A percentile compares a stretch with the other conserved stretches of the same genome.
phyloP scores from a whole-genome alignment of 495 filamentous ascomycete species.

The Lasiosphaeria ovina region DNA sequence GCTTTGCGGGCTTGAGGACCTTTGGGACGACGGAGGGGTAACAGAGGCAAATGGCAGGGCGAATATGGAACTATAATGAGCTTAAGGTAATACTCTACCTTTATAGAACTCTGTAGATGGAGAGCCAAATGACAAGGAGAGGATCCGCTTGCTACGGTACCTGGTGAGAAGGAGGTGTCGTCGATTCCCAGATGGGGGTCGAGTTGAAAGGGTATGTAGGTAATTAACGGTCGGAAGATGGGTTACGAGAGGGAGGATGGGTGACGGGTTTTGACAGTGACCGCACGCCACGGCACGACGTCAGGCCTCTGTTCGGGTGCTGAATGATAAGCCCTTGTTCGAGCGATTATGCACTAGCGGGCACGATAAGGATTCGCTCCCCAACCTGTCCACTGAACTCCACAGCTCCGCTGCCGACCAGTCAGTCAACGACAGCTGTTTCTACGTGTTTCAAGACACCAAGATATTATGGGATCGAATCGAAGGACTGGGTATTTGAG shows the following conservation, averaged over 20 bases:
- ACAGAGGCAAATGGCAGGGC: too few species aligned
- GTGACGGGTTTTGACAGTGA: not conserved
- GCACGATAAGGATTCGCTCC: not conserved
- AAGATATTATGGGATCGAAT: not conserved
- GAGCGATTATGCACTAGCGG: not conserved
- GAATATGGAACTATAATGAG: too few species aligned
- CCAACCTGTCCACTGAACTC: not conserved
- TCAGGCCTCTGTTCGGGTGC: conserved; percentile 6
- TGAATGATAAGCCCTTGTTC: conserved; percentile 2
- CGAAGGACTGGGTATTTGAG: too few species aligned
- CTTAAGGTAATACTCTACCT: too few species aligned
- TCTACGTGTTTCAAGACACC: conserved; percentile 10
- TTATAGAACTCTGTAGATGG: too few species aligned
- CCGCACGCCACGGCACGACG: conserved; percentile 1
- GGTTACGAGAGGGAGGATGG: not conserved
- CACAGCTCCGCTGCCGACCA: not conserved
- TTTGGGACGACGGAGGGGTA: too few species aligned
- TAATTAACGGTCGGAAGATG: not conserved
- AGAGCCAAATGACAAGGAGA: too few species aligned
- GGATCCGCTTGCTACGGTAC: too few species aligned
- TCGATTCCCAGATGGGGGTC: too few species aligned
- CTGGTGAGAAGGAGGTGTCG: too few species aligned
- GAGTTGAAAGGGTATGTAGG: too few species aligned
- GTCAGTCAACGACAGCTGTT: conserved; percentile 8
- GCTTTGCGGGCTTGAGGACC: too few species aligned